Evolutionary conservation across 192 early-diverging fungal genomes (phyloP).

Genomic region (Backusella liffmaniae): DNA sequence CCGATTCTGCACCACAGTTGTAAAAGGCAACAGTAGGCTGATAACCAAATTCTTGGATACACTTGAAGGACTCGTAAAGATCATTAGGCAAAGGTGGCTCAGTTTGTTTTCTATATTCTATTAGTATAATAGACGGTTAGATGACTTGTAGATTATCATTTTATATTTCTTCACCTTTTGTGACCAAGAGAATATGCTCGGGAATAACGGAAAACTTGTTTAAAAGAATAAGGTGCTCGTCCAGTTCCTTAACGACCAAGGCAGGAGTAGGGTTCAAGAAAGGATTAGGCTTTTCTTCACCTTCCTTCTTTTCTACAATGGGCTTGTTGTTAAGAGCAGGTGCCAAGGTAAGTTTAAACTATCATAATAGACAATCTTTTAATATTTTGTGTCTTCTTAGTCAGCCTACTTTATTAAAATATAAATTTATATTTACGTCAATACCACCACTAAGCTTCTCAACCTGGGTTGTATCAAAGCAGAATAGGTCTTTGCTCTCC

Average conservation of each 20-base stretch:
- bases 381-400: no score
- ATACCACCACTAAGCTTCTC: neutral
- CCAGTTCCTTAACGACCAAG: slow-evolving; percentile 43
- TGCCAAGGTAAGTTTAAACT: slow-evolving; percentile 49
- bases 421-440: slow-evolving; percentile 6
- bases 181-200: slow-evolving; percentile 50
- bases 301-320: neutral
- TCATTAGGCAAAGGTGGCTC: slow-evolving; percentile 48
- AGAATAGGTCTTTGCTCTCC: neutral
- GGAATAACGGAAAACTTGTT: slow-evolving; percentile 61
- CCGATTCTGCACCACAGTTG: slow-evolving; percentile 56
- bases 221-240: slow-evolving; percentile 44
- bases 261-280: slow-evolving; percentile 49
- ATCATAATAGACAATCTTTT: neutral
- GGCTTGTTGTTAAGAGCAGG: slow-evolving; percentile 46
- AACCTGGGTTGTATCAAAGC: slow-evolving; percentile 7
- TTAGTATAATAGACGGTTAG: neutral
- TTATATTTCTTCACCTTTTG: slow-evolving; percentile 46
- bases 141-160: neutral
- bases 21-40: slow-evolving; percentile 46
- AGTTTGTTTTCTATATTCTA: slow-evolving; percentile 53
- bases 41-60: slow-evolving; percentile 30
- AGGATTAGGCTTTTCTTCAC: slow-evolving; percentile 37
- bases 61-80: slow-evolving; percentile 39
- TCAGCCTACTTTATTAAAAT: no score